Evolutionary conservation across 2,329 filamentous ascomycete genomes (phyloP).

Genomic region (Neobulgaria alba): DNA sequence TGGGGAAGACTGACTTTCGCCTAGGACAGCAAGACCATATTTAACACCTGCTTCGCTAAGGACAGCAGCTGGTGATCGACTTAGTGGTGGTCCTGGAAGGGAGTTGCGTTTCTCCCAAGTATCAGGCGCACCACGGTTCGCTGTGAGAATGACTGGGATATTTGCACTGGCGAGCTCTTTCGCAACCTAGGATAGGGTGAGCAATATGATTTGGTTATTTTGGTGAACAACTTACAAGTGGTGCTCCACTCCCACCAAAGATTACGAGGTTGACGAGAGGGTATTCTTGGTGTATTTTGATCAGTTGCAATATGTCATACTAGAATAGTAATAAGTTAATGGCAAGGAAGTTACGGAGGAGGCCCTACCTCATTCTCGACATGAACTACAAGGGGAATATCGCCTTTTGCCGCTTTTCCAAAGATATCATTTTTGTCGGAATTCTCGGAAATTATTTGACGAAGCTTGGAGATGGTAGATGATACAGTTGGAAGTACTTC

Average conservation of each 20-base stretch:
- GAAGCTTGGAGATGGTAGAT: constrained; percentile 27
- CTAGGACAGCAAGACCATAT: constrained; percentile 29
- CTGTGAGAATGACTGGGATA: constrained; percentile 37
- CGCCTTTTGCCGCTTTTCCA: constrained; percentile 31
- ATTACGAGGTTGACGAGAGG: constrained; percentile 31
- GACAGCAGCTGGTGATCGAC: constrained; percentile 31
- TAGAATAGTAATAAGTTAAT: background rate
- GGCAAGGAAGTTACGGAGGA: background rate
- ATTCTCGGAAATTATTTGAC: constrained; percentile 31
- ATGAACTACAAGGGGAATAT: constrained; percentile 34
- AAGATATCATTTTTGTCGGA: constrained; percentile 31
- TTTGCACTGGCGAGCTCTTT: constrained; percentile 32
- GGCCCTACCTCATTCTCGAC: constrained; percentile 31
- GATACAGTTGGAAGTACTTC: constrained; percentile 27
- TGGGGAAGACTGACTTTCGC: constrained; percentile 20
- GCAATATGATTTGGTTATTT: background rate
- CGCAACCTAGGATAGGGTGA: constrained; percentile 27
- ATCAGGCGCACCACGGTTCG: constrained; percentile 29
- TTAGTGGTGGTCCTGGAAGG: constrained; percentile 36
- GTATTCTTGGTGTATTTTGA: constrained; percentile 32
- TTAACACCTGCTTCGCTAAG: constrained; percentile 34
- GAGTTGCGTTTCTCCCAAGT: constrained; percentile 32
- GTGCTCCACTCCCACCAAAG: constrained; percentile 33
- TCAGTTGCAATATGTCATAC: constrained; percentile 35
- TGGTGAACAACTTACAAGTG: constrained; percentile 26